Percentiles rank a stretch among this genome's conserved stretches.
Conservation (phyloP, 441 rosid species). For the Breynia disticha region DNA sequence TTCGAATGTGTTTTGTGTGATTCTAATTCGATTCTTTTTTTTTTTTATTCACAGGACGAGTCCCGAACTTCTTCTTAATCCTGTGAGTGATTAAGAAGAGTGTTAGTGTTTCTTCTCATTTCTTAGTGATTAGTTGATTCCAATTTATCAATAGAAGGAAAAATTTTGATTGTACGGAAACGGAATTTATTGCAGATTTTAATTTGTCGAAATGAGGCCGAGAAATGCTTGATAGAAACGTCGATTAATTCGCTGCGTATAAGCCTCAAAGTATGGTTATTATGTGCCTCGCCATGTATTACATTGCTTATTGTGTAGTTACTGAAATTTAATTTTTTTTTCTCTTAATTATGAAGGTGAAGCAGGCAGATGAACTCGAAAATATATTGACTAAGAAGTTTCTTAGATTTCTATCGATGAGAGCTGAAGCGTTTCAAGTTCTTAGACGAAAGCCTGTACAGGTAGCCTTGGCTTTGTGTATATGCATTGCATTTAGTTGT, state of each 20-base stretch:
- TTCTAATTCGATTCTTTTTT: too few relatives aligned
- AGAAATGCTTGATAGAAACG: conserved; percentile 91
- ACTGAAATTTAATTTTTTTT: conserved; percentile 4
- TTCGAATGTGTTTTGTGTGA: neutral
- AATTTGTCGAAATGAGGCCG: conserved; percentile 93
- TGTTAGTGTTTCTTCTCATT: neutral
- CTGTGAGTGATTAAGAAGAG: conserved; percentile 40
- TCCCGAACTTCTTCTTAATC: conserved; percentile 78
- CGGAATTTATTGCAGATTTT: conserved; percentile 46
- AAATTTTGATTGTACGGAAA: too few relatives aligned
- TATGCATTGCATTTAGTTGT: too few relatives aligned
- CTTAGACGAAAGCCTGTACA: conserved; percentile 91
- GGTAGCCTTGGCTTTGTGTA: conserved; percentile 22
- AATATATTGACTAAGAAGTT: conserved; percentile 82
- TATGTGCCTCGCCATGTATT: neutral
- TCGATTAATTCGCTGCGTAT: conserved; percentile 88
- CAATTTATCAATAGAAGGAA: too few relatives aligned
- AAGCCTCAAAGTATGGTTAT: conserved; percentile 66
- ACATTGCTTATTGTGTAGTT: neutral
- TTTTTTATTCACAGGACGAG: conserved; percentile 55
- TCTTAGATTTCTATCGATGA: conserved; percentile 91
- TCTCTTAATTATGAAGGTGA: conserved; percentile 42
- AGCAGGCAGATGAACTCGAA: conserved; percentile 94
- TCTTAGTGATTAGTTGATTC: neutral
- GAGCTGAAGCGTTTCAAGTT: conserved; percentile 97